Percentiles rank a stretch among this genome's conserved stretches.
phyloP scores from a whole-genome alignment of 2,329 filamentous ascomycete genomes.

The Cladosporium cucumerinum region DNA sequence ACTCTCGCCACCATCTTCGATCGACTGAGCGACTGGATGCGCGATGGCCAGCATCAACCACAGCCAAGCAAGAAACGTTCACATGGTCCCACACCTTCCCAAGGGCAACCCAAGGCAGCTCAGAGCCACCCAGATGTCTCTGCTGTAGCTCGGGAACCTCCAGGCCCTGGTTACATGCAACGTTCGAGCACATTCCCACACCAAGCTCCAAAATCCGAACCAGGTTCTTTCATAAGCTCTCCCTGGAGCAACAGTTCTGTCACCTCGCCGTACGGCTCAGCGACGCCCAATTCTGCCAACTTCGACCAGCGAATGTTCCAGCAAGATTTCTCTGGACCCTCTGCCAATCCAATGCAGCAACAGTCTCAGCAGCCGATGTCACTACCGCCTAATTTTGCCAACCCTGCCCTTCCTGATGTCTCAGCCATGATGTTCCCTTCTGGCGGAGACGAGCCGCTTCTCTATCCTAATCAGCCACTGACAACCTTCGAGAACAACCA shows the following conservation, averaged over 20 bases:
- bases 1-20: slow-evolving; percentile 80
- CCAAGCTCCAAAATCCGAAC: slow-evolving; percentile 17
- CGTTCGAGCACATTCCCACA: slow-evolving; percentile 30
- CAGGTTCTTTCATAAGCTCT: slow-evolving; percentile 11
- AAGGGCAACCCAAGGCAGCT: neutral
- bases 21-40: slow-evolving; percentile 62
- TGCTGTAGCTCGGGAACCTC: slow-evolving; percentile 8
- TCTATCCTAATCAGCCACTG: slow-evolving; percentile 74
- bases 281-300: slow-evolving; percentile 23
- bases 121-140: slow-evolving; percentile 31
- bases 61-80: slow-evolving; percentile 48
- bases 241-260: slow-evolving; percentile 14
- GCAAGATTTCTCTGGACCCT: slow-evolving; percentile 18
- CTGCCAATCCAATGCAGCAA: slow-evolving; percentile 1
- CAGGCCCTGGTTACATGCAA: slow-evolving; percentile 16
- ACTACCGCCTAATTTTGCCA: slow-evolving; percentile 31
- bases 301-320: slow-evolving; percentile 21
- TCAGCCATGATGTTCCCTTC: slow-evolving; percentile 79
- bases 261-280: slow-evolving; percentile 26
- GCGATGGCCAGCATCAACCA: slow-evolving; percentile 45
- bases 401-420: slow-evolving; percentile 61
- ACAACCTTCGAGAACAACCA: slow-evolving; percentile 52
- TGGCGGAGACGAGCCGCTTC: slow-evolving; percentile 66
- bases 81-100: neutral
- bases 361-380: slow-evolving; percentile 14